A percentile compares a stretch with the other conserved stretches of the same genome.
phyloP scores from a whole-genome alignment of 768 basidiomycete species.

The Mycena galopus region DNA sequence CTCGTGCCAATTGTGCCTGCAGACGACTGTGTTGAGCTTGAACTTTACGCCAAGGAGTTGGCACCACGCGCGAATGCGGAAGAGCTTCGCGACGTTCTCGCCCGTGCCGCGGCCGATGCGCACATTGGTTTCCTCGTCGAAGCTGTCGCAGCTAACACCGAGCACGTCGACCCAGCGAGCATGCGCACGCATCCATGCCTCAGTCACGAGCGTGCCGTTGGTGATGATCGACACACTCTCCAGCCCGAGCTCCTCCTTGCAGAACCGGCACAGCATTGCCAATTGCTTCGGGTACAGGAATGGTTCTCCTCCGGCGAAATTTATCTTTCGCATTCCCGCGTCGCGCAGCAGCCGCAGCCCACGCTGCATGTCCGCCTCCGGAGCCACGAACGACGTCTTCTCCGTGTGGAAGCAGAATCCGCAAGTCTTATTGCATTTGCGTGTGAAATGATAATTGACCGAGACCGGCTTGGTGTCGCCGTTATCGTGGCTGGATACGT shows the following conservation, averaged over 20 bases:
- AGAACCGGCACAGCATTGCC: conserved; percentile 5
- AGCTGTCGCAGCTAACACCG: not conserved
- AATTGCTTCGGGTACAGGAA: conserved; percentile 10
- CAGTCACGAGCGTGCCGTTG: conserved; percentile 3
- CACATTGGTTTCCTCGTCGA: conserved; percentile 8
- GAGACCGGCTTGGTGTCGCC: conserved; percentile 1
- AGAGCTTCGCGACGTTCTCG: not conserved
- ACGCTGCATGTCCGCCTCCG: not conserved
- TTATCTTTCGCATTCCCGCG: conserved; percentile 4
- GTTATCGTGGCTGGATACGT: not conserved
- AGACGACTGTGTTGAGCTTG: conserved; percentile 9
- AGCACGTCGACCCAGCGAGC: conserved; percentile 1
- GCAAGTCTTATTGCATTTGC: conserved; percentile 11
- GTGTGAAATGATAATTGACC: not conserved
- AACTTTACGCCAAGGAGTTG: not conserved
- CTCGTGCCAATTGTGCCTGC: conserved; percentile 1
- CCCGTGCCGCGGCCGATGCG: conserved; percentile 5
- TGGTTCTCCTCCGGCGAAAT: not conserved
- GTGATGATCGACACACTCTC: conserved; percentile 8
- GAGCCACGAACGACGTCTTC: conserved; percentile 8
- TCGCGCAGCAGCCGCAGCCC: conserved; percentile 9
- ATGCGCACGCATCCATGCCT: conserved; percentile 2
- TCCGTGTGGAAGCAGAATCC: conserved; percentile 8
- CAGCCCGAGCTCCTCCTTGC: conserved; percentile 9
- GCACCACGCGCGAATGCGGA: not conserved